These are phyloP conservation scores for Phytophthora ohioensis DNA, from an alignment of 352 stramenopile genomes.

Conservation along the genomic window DNA sequence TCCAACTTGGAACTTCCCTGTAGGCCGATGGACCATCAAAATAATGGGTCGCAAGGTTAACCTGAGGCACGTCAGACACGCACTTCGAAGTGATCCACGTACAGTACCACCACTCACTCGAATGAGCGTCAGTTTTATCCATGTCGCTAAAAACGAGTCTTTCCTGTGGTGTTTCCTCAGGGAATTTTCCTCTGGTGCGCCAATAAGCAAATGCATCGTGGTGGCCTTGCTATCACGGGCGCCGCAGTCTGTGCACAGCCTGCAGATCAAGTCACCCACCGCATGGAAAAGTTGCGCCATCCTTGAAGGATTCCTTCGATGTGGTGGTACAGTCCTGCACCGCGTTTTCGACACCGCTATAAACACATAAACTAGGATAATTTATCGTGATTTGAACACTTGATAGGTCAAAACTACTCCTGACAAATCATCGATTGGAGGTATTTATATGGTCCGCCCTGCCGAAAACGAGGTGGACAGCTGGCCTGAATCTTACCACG, in stretches of 20 bases:
- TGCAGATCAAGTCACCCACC: conserved; percentile 6
- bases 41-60: no score
- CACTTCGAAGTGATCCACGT: no score
- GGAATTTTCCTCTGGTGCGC: background rate
- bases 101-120: background rate
- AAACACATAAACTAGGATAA: background rate
- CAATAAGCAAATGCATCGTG: background rate
- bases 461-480: no score
- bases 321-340: background rate
- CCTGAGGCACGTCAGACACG: background rate
- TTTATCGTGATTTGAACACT: background rate
- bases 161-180: background rate
- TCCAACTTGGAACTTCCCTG: no score
- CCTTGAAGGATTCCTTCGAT: conserved; percentile 5
- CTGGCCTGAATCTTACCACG: background rate
- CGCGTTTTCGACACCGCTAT: background rate
- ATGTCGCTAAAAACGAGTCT: conserved; percentile 6
- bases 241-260: background rate
- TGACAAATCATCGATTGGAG: no score
- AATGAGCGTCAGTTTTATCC: background rate
- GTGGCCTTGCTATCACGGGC: background rate
- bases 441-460: no score
- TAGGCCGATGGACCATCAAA: no score
- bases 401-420: no score
- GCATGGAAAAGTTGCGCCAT: conserved; percentile 18